Base-by-base conservation (phyloP, 2,329 filamentous ascomycete species). In the Leptographium flavum region DNA sequence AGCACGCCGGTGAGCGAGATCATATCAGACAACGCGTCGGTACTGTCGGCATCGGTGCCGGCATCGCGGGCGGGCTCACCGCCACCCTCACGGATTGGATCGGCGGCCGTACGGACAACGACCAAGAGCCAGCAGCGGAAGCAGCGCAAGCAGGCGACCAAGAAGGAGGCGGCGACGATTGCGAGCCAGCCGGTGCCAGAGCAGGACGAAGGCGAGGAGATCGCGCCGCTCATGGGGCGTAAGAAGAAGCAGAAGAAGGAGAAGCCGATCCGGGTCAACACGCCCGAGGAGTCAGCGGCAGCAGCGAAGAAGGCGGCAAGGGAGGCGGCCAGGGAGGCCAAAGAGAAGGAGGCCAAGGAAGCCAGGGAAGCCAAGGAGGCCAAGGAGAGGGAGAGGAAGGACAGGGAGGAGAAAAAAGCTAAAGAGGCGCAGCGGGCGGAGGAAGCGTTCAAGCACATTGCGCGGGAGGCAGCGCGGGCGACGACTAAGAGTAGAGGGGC, bases 241-340 rank as follows among this genome's bases (percentile, higher is more conserved):
- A 87, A 87, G 68, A 90, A 87, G 69, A 92, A 90, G 64, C 76
- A 84, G 58, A 87, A 84, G 68, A 90, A 87, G 63, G 78, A 82
- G 54, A 80, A 76, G 50, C 63, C 62, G 57, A 54, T 28, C 33
- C 42, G 52, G 19, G 57, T 52, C 39, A 50, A 53, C 23, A 1
- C 45, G 8, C 22, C 14, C 30, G 11, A 53, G 52, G 3, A 30
- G 33, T 2, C n/a, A 31, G 38, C 25, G 22, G 25, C 9, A 25
- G 14, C 23, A 19, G n/a, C n/a, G n/a, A n/a, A n/a, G n/a, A n/a
- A n/a, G n/a, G n/a, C 11, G 9, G 22, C 5, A 21, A 25, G 21
- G 11, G 22, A n/a, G 52, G 63, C 53, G 3, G 49, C 40, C 4
- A 31, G 10, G 2, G 46, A 45, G 45, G 57, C 53, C 42, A 50